phyloP scores from a whole-genome alignment of 1,139 yeast species.

The Kurtzmaniella natalensis region DNA sequence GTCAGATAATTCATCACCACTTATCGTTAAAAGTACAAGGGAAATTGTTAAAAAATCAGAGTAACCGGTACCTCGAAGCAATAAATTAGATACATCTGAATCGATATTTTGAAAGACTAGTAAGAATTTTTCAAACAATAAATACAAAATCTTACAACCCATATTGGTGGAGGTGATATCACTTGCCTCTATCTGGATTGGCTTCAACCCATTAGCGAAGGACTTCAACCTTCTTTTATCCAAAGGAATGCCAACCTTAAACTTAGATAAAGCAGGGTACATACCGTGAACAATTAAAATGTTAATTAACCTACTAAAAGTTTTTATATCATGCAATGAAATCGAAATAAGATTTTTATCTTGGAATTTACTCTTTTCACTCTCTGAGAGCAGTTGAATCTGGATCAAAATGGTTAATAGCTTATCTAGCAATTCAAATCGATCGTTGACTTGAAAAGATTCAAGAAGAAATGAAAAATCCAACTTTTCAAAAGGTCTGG shows the following conservation, averaged over 20 bases:
- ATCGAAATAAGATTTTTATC: constrained; percentile 54
- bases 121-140: constrained; percentile 31
- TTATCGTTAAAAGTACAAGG: constrained; percentile 42
- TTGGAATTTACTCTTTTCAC: constrained; percentile 9
- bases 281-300: constrained; percentile 66
- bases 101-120: constrained; percentile 27
- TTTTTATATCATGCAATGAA: constrained; percentile 79
- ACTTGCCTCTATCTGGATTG: neutral
- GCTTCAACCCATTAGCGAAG: constrained; percentile 24
- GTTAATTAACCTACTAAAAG: constrained; percentile 61
- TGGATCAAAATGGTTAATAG: constrained; percentile 29
- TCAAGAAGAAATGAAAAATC: constrained; percentile 14
- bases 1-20: constrained; percentile 11
- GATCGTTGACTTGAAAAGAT: constrained; percentile 7
- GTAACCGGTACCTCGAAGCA: constrained; percentile 67
- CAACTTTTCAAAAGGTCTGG: constrained; percentile 23
- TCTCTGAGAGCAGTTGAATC: constrained; percentile 34
- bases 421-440: constrained; percentile 13
- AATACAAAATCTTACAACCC: too few relatives aligned
- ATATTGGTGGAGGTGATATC: too few relatives aligned
- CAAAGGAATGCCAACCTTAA: constrained; percentile 61
- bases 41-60: constrained; percentile 62
- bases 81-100: constrained; percentile 52
- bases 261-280: constrained; percentile 54
- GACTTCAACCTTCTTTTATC: constrained; percentile 53